Base-by-base conservation (phyloP, 805 yeast species). In the Pichia occidentalis region DNA sequence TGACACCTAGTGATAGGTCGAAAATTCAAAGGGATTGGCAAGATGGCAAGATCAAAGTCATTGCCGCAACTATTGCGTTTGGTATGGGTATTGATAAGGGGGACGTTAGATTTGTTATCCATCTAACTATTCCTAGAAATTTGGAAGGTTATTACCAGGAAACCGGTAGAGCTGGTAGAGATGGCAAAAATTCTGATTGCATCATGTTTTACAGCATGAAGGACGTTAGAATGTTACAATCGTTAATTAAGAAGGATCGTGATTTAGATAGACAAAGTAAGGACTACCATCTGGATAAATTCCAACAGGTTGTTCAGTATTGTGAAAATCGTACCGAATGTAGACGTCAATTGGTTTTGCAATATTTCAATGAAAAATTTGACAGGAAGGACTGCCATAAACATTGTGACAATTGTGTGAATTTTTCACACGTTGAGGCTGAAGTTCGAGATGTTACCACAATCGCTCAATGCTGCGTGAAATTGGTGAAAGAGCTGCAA, bases 71-170 rank as follows among this genome's bases (percentile, higher is more conserved):
- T 0, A 83, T 92, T 51, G 98, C 98, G 0, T 92, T 92, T 68
- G 98, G 98, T 20, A 92, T 92, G 98, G 98, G 98, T 33, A 90
- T 92, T 40, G 98, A 92, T 61, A 92, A 92, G 57, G 84, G 96
- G 0, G 95, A 92, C 60, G 98, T 92, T 10, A 67, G 98, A 32
- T 88, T 71, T 64, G 97, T 92, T 4, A 77, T 85, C 29, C 98
- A 92, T 61, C 69, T 81, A 46, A 84, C 92, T 5, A 63, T 92
- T 19, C 97, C 98, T 0, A 66, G 96, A 51, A 85, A 86, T 37
- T 65, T 92, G 46, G 98, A 92, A 61, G 97, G 97, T 0, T 92
- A 92, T 58, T 92, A 92, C 53, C 98, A 92, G 60, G 98, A 92
- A 57, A 88, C 97, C 1, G 98, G 98, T 7, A 77, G 98, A 60